A percentile compares a stretch with the other conserved stretches of the same genome.
These are phyloP conservation scores for Tetrapyrgos nigripes DNA, from an alignment of 1,284 basidiomycete genomes.

Conservation along the genomic window DNA sequence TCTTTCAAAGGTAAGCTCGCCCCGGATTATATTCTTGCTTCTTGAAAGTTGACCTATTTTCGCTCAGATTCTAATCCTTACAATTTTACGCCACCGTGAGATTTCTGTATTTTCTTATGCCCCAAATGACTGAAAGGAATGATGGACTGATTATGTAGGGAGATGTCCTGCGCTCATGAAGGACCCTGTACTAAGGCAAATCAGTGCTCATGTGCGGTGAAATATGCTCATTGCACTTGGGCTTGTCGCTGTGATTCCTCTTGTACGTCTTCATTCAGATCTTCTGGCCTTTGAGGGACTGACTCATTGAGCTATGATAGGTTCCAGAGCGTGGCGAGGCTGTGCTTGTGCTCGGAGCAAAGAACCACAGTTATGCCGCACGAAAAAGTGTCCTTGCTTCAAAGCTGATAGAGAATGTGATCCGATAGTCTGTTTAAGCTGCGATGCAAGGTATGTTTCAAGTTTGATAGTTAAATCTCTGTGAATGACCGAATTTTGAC, in stretches of 20 bases:
- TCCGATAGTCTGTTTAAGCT: constrained; percentile 39
- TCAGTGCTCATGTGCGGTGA: constrained; percentile 41
- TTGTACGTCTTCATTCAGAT: constrained; percentile 35
- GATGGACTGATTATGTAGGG: constrained; percentile 24
- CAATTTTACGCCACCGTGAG: too few relatives aligned
- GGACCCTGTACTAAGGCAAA: constrained; percentile 42
- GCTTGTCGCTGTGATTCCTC: constrained; percentile 43
- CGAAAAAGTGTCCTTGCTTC: constrained; percentile 42
- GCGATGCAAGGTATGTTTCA: constrained; percentile 38
- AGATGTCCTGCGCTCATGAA: constrained; percentile 43
- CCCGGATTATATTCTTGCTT: too few relatives aligned
- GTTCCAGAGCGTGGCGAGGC: constrained; percentile 44
- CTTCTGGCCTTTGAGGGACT: background rate
- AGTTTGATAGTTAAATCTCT: background rate
- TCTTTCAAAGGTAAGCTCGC: too few relatives aligned
- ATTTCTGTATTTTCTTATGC: background rate
- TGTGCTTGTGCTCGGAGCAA: constrained; percentile 42
- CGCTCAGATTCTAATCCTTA: constrained; percentile 36
- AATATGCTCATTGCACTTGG: constrained; percentile 43
- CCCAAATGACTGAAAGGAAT: constrained; percentile 5
- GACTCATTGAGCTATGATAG: constrained; percentile 26
- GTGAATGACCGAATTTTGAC: background rate
- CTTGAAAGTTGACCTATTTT: too few relatives aligned
- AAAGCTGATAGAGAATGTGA: constrained; percentile 47
- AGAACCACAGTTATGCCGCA: constrained; percentile 29